Evolutionary conservation across 306 rosid genomes (phyloP).

Genomic region (Vigna mungo): DNA sequence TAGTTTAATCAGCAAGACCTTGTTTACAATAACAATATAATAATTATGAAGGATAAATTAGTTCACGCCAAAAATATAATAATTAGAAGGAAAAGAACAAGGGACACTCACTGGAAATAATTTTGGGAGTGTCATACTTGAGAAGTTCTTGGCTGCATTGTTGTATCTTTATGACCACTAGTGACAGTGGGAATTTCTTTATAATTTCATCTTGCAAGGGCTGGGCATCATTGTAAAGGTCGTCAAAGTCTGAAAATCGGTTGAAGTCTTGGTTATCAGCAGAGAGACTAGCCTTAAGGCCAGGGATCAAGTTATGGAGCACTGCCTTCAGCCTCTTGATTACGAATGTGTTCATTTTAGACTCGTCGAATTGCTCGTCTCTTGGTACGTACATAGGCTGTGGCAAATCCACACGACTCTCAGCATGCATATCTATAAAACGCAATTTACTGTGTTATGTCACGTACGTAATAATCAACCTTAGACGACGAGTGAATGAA

Average conservation of each 20-base stretch:
- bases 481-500: neutral
- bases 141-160: constrained; percentile 71
- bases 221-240: constrained; percentile 71
- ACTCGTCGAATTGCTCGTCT: constrained; percentile 86
- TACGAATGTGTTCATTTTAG: constrained; percentile 66
- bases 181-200: constrained; percentile 67
- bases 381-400: constrained; percentile 80
- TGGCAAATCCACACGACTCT: constrained; percentile 81
- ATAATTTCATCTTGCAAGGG: constrained; percentile 64
- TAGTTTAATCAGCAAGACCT: too few species aligned
- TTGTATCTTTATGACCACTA: constrained; percentile 57
- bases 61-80: neutral
- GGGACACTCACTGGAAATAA: constrained; percentile 71
- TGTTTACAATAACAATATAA: too few species aligned
- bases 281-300: constrained; percentile 68
- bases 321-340: constrained; percentile 78
- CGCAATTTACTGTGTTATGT: neutral
- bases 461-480: neutral
- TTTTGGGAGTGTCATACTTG: constrained; percentile 76
- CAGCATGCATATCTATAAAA: constrained; percentile 63
- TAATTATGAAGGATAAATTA: neutral
- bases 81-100: neutral
- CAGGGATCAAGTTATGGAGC: constrained; percentile 75
- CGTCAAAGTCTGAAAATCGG: constrained; percentile 70
- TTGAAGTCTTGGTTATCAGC: constrained; percentile 67